A percentile compares a stretch with the other conserved stretches of the same genome.
Evolutionary conservation across 2,329 filamentous ascomycete genomes (phyloP).

Genomic region (Penicillium sp.): DNA sequence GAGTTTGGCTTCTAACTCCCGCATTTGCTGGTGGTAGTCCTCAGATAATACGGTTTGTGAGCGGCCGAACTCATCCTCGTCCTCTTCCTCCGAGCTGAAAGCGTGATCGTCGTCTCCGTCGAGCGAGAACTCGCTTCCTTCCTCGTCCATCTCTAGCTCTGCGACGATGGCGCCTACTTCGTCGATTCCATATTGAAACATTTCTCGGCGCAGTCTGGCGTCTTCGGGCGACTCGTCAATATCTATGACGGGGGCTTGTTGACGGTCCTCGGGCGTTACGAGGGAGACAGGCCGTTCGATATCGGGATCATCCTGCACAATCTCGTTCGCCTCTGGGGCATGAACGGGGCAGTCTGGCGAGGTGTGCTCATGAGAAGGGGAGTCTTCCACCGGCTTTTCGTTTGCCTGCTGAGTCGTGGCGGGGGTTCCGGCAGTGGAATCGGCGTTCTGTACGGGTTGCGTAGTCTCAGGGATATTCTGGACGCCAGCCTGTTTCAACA

Average conservation of each 20-base stretch:
- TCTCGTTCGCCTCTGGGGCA: constrained; percentile 9
- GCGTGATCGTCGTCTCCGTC: constrained; percentile 57
- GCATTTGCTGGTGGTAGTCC: constrained; percentile 81
- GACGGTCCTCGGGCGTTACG: constrained; percentile 25
- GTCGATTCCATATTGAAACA: constrained; percentile 85
- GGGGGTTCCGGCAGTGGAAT: neutral
- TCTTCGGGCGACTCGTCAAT: constrained; percentile 80
- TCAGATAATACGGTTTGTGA: constrained; percentile 70
- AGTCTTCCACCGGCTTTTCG: neutral
- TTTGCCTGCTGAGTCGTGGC: neutral
- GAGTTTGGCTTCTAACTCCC: constrained; percentile 78
- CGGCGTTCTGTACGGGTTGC: constrained; percentile 15
- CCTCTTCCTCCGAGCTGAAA: constrained; percentile 56
- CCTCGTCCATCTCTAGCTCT: constrained; percentile 81
- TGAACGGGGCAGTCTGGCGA: neutral
- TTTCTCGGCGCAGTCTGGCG: constrained; percentile 77
- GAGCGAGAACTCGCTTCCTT: constrained; percentile 52
- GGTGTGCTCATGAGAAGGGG: neutral
- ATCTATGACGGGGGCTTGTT: constrained; percentile 62
- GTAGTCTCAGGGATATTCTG: constrained; percentile 48
- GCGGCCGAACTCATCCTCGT: constrained; percentile 77
- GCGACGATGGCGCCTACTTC: constrained; percentile 93
- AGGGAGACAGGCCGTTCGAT: constrained; percentile 24
- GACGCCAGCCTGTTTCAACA: constrained; percentile 76
- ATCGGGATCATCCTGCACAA: constrained; percentile 13